Evolutionary conservation across 2,329 filamentous ascomycete genomes (phyloP), one percentile per base, ranked within the genome.

Genomic region (Fusarium nanum): DNA sequence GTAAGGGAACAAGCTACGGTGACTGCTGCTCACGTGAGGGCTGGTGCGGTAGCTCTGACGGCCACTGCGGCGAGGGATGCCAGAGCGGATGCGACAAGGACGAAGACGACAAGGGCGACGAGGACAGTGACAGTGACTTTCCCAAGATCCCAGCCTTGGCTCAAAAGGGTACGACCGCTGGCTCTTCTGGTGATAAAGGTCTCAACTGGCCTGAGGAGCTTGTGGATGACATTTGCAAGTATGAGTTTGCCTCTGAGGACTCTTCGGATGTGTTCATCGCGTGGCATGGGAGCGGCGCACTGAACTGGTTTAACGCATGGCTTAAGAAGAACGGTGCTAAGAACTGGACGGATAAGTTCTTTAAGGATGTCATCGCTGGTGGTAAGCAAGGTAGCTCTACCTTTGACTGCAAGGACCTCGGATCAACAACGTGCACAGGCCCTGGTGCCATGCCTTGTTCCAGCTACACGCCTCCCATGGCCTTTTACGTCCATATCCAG

Each of bases 401-500:
- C 5, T 53, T 27, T 14, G 47, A 58, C 22, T 58, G 55, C 22
- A 58, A 27, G 34, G 22, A 27, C 6, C 27, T 58, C 23, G 34
- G n/a, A 10, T 40, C 37, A 9, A 23, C 27, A 23, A 18, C 55
- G 4, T 64, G 60, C n/a, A 18, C 16, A 3, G 63, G 59, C 16
- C 63, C 63, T 25, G 16, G 23, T 12, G 41, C 14, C 20, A 64
- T 16, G 7, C 37, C 27, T 13, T 66, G 63, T 14, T 10, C 25
- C 10, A 10, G 16, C 4, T 66, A 64, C 4, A 55, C 46, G 4
- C 63, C 63, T 4, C 59, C 59, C 5, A 22, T 23, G 54, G 55
- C 63, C 20, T 66, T 64, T 20, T 66, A 55, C 7, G 54, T 66
- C 16, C 63, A 66, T 44, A n/a, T 64, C 4, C 54, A 63, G 52